Evolutionary conservation across 2,329 filamentous ascomycete species (phyloP), one percentile per base, ranked within the genome.

Genomic region (Pestalotiopsis sp.): DNA sequence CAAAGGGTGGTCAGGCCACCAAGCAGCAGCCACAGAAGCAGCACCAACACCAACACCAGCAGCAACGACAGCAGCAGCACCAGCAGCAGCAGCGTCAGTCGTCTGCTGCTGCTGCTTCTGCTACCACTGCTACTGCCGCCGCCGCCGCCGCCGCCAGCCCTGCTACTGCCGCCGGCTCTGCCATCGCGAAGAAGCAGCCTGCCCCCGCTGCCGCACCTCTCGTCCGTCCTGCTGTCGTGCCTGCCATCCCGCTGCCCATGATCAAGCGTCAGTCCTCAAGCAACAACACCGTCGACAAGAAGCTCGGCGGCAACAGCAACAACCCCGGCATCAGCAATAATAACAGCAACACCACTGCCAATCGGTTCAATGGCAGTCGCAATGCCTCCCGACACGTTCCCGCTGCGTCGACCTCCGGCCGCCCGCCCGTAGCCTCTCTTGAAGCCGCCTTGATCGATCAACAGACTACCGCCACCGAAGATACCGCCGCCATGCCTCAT

Each of bases 231-330:
- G 68, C 74, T 60, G 75, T 79, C 2, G 65, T 78, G 52, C 76
- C 77, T 64, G 77, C 74, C 38, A 78, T 79, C 67, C 77, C 77
- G 25, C 69, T 78, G 64, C 67, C 76, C n/a, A 71, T 76, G 67
- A 74, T 78, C 65, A 70, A 72, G 62, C 75, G 74, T 58, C 75
- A 76, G 60, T 59, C 70, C 20, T 52, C 45, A 17, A 72, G 69
- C 69, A 66, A 67, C 56, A 69, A 31, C 49, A 45, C 12, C 60
- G 66, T 17, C 58, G 57, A 36, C 56, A 39, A 23, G 31, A 23
- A 27, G 41, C 12, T 20, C 31, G 20, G 65, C 41, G 45, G 58
- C 57, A 41, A 41, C 61, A 64, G 31, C 36, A 23, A 12, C 61
- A 49, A 27, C n/a, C 14, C 38, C 27, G 36, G 36, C n/a, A 36